Evolutionary conservation across 148 eudicot genomes (phyloP).

Genomic region (Camellia sinensis): DNA sequence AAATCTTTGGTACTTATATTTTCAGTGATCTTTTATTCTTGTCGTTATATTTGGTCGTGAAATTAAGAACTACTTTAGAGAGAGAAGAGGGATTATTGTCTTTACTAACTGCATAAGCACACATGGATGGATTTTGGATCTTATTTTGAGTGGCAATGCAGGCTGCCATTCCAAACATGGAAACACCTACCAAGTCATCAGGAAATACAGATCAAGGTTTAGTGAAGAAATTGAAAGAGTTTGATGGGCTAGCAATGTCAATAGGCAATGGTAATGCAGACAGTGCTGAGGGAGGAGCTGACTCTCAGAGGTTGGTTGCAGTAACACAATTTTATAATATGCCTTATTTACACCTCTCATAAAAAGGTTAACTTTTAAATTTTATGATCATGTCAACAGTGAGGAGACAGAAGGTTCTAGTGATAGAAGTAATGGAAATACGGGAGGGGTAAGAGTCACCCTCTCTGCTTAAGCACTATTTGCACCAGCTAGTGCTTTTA

Average conservation of each 20-base stretch:
- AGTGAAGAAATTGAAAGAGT: slow-evolving; percentile 68
- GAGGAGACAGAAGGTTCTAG: slow-evolving; percentile 84
- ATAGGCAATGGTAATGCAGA: slow-evolving; percentile 64
- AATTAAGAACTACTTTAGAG: background rate
- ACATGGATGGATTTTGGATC: slow-evolving; percentile 2
- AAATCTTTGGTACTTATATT: background rate
- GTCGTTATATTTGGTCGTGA: background rate
- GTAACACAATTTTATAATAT: background rate
- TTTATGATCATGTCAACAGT: slow-evolving; percentile 38
- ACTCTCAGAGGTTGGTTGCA: slow-evolving; percentile 61
- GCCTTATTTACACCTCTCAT: background rate
- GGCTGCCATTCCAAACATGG: slow-evolving; percentile 65
- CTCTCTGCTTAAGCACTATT: background rate
- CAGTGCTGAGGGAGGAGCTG: slow-evolving; percentile 49
- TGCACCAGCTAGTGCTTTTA: background rate
- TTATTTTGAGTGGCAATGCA: slow-evolving; percentile 22
- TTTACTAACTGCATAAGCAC: background rate
- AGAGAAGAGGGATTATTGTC: background rate
- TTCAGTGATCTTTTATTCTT: background rate
- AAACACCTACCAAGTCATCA: slow-evolving; percentile 68
- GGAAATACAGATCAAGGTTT: slow-evolving; percentile 58
- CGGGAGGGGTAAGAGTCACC: slow-evolving; percentile 51
- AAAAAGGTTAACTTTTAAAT: background rate
- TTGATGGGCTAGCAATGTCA: slow-evolving; percentile 91
- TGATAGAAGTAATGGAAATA: slow-evolving; percentile 77